phyloP scores from a whole-genome alignment of 2,329 filamentous ascomycete species.

The Fusarium sp. region DNA sequence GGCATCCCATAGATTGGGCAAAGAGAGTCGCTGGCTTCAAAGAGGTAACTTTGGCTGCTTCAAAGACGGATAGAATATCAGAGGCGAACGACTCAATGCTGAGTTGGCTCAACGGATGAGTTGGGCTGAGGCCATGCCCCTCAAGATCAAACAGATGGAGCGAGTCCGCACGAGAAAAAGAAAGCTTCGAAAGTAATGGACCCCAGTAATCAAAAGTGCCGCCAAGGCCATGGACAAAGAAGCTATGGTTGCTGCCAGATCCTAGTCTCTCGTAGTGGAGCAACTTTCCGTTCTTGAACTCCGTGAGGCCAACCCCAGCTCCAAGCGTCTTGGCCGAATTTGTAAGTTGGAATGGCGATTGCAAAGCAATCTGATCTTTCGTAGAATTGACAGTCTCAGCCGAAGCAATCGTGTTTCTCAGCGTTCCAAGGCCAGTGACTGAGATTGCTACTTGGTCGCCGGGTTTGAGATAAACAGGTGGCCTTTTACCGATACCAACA shows the following conservation, averaged over 20 bases:
- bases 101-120: conserved; percentile 59
- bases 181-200: conserved; percentile 59
- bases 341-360: conserved; percentile 21
- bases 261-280: conserved; percentile 57
- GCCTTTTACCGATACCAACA: conserved; percentile 62
- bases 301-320: conserved; percentile 51
- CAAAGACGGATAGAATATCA: conserved; percentile 60
- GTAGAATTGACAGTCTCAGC: conserved; percentile 2
- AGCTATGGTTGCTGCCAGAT: conserved; percentile 48
- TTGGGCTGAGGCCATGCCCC: conserved; percentile 69
- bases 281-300: conserved; percentile 56
- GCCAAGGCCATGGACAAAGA: conserved; percentile 72
- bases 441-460: conserved; percentile 60
- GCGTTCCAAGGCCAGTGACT: conserved; percentile 33
- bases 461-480: conserved; percentile 57
- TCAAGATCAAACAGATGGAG: conserved; percentile 68
- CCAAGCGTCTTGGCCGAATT: conserved; percentile 36
- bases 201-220: conserved; percentile 61
- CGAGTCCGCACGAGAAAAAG: conserved; percentile 18
- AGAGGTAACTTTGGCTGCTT: conserved; percentile 49
- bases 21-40: conserved; percentile 58
- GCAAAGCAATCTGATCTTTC: background rate
- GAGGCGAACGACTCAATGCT: conserved; percentile 60
- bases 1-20: conserved; percentile 67
- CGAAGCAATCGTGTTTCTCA: conserved; percentile 33